Conservation (phyloP, 2,329 filamentous ascomycete species). For the Rhexocercosporidium sp. region DNA sequence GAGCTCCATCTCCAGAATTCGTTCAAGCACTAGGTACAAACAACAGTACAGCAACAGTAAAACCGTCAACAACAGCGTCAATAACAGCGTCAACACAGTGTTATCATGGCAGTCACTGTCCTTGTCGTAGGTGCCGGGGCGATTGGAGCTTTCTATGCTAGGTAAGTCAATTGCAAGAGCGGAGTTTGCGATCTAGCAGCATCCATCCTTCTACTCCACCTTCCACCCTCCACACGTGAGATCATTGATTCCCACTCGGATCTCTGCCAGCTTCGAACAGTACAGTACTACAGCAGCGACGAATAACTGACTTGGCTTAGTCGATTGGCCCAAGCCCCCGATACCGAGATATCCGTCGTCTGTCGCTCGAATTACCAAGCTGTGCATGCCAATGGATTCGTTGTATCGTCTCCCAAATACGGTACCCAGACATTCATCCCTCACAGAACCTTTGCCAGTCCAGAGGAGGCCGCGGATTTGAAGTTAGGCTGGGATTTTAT, state of each 20-base stretch:
- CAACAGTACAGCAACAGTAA: neutral
- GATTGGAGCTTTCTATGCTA: constrained; percentile 75
- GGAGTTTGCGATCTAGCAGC: neutral
- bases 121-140: constrained; percentile 74
- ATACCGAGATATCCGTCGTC: constrained; percentile 67
- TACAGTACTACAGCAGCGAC: neutral
- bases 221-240: no score
- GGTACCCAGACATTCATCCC: constrained; percentile 70
- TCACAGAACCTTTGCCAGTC: constrained; percentile 65
- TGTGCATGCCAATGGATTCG: constrained; percentile 65
- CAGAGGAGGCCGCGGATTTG: constrained; percentile 46
- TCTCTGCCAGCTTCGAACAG: neutral
- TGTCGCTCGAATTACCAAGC: constrained; percentile 75
- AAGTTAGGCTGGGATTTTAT: constrained; percentile 49
- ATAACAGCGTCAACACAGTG: neutral
- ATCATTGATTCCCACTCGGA: neutral
- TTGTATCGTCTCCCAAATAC: constrained; percentile 68
- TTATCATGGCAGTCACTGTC: constrained; percentile 49
- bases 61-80: neutral
- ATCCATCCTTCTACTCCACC: no score
- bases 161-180: neutral
- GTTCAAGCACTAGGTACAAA: no score
- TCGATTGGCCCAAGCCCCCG: constrained; percentile 61
- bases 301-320: constrained; percentile 37
- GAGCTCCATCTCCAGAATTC: no score